phyloP scores from a whole-genome alignment of 1,284 basidiomycete genomes.

The Puccinia novopanici region DNA sequence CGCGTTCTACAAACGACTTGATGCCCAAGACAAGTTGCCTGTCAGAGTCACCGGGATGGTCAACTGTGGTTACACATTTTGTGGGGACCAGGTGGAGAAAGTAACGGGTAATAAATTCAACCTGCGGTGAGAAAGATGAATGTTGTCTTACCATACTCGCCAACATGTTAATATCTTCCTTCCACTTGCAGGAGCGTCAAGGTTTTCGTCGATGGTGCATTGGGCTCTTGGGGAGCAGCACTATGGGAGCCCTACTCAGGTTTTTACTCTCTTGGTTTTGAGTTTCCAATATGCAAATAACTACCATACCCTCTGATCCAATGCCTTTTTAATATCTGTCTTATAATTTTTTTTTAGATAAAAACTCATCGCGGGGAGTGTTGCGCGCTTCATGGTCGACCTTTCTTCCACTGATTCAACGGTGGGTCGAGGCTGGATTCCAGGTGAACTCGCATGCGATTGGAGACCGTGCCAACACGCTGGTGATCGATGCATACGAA shows the following conservation, averaged over 20 bases:
- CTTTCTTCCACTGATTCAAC: conserved; percentile 36
- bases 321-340: conserved; percentile 49
- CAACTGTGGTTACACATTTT: conserved; percentile 38
- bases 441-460: conserved; percentile 53
- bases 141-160: background rate
- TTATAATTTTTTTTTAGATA: conserved; percentile 36
- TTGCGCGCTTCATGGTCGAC: conserved; percentile 13
- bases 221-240: conserved; percentile 57
- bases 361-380: conserved; percentile 14
- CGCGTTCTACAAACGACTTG: conserved; percentile 43
- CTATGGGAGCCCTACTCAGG: conserved; percentile 56
- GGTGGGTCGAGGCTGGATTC: conserved; percentile 41
- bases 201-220: conserved; percentile 57
- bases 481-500: conserved; percentile 56
- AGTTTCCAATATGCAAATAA: conserved; percentile 1
- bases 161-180: background rate
- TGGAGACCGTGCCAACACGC: conserved; percentile 56
- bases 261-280: background rate
- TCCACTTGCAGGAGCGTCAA: conserved; percentile 54
- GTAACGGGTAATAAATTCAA: conserved; percentile 26
- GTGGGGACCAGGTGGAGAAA: conserved; percentile 37
- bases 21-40: conserved; percentile 36
- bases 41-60: conserved; percentile 43
- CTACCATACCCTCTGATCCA: conserved; percentile 53
- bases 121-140: conserved; percentile 28